These are phyloP conservation scores for Climacium dendroides DNA, from an alignment of 225 moss, liverwort and hornwort genomes.

Conservation along the genomic window DNA sequence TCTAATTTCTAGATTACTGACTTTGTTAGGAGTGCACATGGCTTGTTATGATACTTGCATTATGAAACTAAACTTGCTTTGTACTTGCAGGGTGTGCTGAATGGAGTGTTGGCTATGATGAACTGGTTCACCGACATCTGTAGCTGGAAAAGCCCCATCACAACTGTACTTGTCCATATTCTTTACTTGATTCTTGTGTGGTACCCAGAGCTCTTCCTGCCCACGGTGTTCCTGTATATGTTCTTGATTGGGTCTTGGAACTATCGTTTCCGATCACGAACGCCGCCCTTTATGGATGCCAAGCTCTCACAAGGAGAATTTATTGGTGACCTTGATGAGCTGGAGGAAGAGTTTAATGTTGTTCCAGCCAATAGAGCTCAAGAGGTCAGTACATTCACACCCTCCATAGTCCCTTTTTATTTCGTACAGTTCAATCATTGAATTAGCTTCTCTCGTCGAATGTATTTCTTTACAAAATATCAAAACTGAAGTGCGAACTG, in stretches of 20 bases:
- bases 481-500: not conserved
- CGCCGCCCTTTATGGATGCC: constrained; percentile 90
- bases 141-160: constrained; percentile 83
- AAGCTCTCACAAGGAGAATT: constrained; percentile 86
- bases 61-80: not conserved
- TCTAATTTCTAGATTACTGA: not conserved
- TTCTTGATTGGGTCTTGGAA: constrained; percentile 95
- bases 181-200: constrained; percentile 78
- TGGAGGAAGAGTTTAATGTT: constrained; percentile 95
- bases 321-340: constrained; percentile 64
- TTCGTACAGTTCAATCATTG: not conserved
- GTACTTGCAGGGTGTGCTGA: constrained; percentile 50
- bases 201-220: constrained; percentile 86
- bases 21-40: not conserved
- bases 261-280: constrained; percentile 60
- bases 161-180: constrained; percentile 73
- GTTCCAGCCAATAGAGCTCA: constrained; percentile 93
- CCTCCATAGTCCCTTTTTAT: not conserved
- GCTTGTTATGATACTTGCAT: not conserved
- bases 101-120: constrained; percentile 62
- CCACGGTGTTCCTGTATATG: constrained; percentile 88
- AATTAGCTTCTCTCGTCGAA: not conserved
- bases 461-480: not conserved
- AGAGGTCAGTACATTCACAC: constrained; percentile 17
- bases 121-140: constrained; percentile 94